These are phyloP conservation scores for Talaromyces funiculosus DNA, from an alignment of 2,329 filamentous ascomycete genomes.

Conservation along the genomic window DNA sequence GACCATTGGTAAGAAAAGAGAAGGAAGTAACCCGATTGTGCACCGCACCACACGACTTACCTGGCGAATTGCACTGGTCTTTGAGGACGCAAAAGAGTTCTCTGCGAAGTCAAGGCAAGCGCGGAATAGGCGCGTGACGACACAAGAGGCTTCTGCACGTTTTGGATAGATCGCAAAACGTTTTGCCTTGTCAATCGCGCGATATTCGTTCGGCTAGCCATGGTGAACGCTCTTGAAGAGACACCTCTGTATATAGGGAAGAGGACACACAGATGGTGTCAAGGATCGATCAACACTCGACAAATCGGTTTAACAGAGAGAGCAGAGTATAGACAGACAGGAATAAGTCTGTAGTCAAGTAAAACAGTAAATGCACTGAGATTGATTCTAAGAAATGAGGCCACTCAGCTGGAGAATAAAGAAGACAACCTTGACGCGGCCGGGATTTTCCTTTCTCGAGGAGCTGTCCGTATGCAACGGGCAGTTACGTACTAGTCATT, in stretches of 20 bases:
- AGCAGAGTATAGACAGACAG: background rate
- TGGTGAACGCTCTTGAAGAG: constrained; percentile 19
- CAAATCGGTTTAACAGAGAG: background rate
- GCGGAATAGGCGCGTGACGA: constrained; percentile 24
- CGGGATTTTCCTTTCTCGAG: constrained; percentile 10
- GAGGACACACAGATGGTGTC: constrained; percentile 3
- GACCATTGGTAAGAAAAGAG: background rate
- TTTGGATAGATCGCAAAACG: constrained; percentile 26
- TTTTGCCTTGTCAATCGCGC: constrained; percentile 30
- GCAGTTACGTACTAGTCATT: constrained; percentile 11
- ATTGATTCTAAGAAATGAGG: constrained; percentile 3
- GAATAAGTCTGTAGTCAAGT: background rate
- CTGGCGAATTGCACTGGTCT: constrained; percentile 7
- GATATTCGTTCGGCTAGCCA: constrained; percentile 38
- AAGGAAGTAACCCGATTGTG: background rate
- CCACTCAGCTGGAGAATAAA: constrained; percentile 9
- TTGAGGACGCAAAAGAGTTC: constrained; percentile 6
- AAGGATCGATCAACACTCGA: background rate
- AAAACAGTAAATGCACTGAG: background rate
- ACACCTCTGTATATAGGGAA: background rate
- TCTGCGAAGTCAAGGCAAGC: constrained; percentile 16
- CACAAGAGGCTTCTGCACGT: constrained; percentile 21
- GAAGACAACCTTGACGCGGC: constrained; percentile 4
- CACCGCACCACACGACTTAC: background rate
- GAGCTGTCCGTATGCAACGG: constrained; percentile 8